Conservation (phyloP, 768 basidiomycete genomes). For the Xerocomus spinulosus region DNA sequence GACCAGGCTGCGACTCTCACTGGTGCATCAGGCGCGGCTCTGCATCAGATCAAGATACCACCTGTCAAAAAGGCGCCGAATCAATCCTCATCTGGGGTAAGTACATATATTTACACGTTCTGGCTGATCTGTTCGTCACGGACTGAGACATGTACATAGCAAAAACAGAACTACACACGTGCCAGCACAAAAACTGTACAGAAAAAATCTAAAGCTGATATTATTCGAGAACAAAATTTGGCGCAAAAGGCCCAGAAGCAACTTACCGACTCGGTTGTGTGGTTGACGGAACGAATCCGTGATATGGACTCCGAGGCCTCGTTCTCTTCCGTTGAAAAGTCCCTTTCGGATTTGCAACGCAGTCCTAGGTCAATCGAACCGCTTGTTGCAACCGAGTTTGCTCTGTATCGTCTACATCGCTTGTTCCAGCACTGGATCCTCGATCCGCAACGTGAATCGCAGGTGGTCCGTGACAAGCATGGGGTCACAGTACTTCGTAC, state of each 20-base stretch:
- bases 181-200: conserved; percentile 26
- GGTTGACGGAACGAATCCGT: conserved; percentile 52
- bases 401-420: conserved; percentile 50
- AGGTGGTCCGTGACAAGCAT: conserved; percentile 41
- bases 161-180: conserved; percentile 15
- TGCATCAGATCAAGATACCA: conserved; percentile 53
- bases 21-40: conserved; percentile 51
- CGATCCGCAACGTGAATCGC: conserved; percentile 36
- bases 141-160: conserved; percentile 1
- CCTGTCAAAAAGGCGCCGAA: conserved; percentile 29
- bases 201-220: conserved; percentile 34
- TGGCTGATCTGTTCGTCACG: not conserved
- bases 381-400: conserved; percentile 46
- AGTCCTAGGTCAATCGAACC: conserved; percentile 43
- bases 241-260: conserved; percentile 42
- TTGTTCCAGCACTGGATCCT: conserved; percentile 50
- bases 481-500: conserved; percentile 44
- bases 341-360: conserved; percentile 38
- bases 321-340: conserved; percentile 26
- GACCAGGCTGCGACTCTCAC: conserved; percentile 59
- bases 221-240: conserved; percentile 42
- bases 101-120: not conserved
- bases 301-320: conserved; percentile 23
- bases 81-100: conserved; percentile 12
- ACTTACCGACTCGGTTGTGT: conserved; percentile 37